Conservation (phyloP, 2,329 filamentous ascomycete species). For the Sporothrix brunneoviolacea region DNA sequence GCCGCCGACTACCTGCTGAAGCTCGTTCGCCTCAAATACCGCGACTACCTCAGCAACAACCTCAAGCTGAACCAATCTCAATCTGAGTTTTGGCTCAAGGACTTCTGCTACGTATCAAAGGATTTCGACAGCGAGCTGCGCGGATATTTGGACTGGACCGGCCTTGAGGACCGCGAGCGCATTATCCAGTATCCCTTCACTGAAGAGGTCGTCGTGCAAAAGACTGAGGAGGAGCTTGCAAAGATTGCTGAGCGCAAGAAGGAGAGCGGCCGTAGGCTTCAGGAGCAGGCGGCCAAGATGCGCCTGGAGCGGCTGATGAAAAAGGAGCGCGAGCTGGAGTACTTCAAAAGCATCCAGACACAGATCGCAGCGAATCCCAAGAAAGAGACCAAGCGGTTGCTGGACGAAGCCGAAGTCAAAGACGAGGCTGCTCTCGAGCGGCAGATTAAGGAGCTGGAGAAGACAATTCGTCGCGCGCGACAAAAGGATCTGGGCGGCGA, state of each 20-base stretch:
- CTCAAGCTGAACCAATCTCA: conserved; percentile 81
- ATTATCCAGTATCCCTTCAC: conserved; percentile 91
- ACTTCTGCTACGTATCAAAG: conserved; percentile 83
- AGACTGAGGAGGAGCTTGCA: conserved; percentile 89
- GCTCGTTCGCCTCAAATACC: conserved; percentile 81
- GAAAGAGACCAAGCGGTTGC: conserved; percentile 78
- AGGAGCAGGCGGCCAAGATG: conserved; percentile 97
- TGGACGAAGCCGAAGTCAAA: conserved; percentile 88
- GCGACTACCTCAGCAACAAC: conserved; percentile 60
- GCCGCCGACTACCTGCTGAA: conserved; percentile 86
- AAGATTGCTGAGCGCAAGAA: conserved; percentile 88
- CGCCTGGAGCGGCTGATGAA: conserved; percentile 88
- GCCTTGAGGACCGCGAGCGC: conserved; percentile 79
- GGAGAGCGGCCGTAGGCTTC: conserved; percentile 82
- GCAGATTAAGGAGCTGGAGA: conserved; percentile 81
- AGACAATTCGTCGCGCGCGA: conserved; percentile 78
- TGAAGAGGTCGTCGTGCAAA: conserved; percentile 83
- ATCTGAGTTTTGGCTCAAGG: conserved; percentile 76
- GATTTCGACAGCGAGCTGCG: conserved; percentile 75
- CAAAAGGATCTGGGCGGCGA: conserved; percentile 83
- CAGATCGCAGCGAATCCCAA: conserved; percentile 72
- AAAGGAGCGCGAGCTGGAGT: conserved; percentile 92
- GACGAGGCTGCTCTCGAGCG: conserved; percentile 83
- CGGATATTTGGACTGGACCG: conserved; percentile 80
- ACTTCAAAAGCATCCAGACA: conserved; percentile 77